Evolutionary conservation across 306 rosid species (phyloP).

Genomic region (Hippophae gyantsensis): DNA sequence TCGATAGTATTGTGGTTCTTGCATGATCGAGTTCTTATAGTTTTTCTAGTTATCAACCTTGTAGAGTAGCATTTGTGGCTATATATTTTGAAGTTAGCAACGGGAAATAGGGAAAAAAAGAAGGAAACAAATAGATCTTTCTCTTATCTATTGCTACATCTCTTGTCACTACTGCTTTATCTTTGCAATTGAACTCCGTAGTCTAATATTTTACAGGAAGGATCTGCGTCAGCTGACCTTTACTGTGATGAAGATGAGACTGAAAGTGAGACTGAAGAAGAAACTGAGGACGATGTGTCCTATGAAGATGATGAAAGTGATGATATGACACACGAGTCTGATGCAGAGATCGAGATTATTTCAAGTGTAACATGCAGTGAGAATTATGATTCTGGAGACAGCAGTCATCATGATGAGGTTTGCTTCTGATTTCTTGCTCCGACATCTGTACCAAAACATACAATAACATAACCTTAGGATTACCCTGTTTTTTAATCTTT

Average conservation of each 20-base stretch:
- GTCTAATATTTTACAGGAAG: slow-evolving; percentile 60
- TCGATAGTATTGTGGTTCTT: too few species aligned
- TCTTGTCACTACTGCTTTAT: slow-evolving; percentile 4
- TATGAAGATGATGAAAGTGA: slow-evolving; percentile 53
- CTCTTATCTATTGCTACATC: neutral
- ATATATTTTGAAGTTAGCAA: neutral
- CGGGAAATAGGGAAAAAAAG: slow-evolving; percentile 1
- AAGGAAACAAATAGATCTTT: neutral
- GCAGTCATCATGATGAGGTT: slow-evolving; percentile 46
- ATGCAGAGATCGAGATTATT: slow-evolving; percentile 37
- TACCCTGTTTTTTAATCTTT: neutral
- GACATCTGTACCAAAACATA: slow-evolving; percentile 7
- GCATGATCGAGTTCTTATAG: too few species aligned
- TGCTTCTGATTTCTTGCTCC: slow-evolving; percentile 19
- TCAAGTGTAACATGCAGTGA: slow-evolving; percentile 46
- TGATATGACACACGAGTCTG: slow-evolving; percentile 36
- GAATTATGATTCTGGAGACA: slow-evolving; percentile 34
- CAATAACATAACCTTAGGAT: neutral
- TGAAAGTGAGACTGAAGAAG: slow-evolving; percentile 72
- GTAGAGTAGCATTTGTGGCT: too few species aligned
- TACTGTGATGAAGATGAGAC: slow-evolving; percentile 72
- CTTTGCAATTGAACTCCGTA: slow-evolving; percentile 21
- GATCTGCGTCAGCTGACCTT: slow-evolving; percentile 51
- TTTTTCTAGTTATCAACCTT: too few species aligned
- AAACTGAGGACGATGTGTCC: slow-evolving; percentile 47